Percentiles rank a stretch among this genome's conserved stretches.
Conservation (phyloP, 768 basidiomycete genomes). For the Hericium rajendrae region DNA sequence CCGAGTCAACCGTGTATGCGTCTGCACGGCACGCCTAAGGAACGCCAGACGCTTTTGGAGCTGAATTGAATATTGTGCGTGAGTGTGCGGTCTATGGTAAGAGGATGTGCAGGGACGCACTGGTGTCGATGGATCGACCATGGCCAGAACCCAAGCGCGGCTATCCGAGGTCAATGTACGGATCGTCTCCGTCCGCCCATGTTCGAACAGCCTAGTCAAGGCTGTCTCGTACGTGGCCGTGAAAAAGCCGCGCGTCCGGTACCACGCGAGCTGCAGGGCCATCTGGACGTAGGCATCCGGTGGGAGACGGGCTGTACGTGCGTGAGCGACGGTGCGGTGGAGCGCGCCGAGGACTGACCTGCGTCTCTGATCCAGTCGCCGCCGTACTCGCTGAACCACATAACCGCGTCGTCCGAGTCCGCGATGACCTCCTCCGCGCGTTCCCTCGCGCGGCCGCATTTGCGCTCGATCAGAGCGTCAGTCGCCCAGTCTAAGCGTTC, state of each 20-base stretch:
- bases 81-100: not conserved
- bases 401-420: slow-evolving; percentile 76
- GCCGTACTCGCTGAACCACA: slow-evolving; percentile 80
- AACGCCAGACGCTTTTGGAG: slow-evolving; percentile 31
- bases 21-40: slow-evolving; percentile 57
- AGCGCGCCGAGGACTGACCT: slow-evolving; percentile 34
- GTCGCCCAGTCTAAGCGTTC: slow-evolving; percentile 65
- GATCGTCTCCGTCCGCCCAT: slow-evolving; percentile 87
- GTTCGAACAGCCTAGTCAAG: slow-evolving; percentile 76
- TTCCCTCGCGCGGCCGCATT: slow-evolving; percentile 47
- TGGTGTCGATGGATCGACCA: slow-evolving; percentile 45
- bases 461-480: slow-evolving; percentile 46
- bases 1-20: slow-evolving; percentile 63
- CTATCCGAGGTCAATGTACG: slow-evolving; percentile 67
- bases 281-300: slow-evolving; percentile 90
- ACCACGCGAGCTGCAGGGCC: slow-evolving; percentile 88
- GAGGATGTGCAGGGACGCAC: slow-evolving; percentile 26
- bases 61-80: not conserved
- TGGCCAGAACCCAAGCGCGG: slow-evolving; percentile 66
- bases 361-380: slow-evolving; percentile 75
- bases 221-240: slow-evolving; percentile 93
- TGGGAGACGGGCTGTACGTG: slow-evolving; percentile 35
- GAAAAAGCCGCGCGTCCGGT: slow-evolving; percentile 61
- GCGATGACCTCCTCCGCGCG: slow-evolving; percentile 51
- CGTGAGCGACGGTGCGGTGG: not conserved